Evolutionary conservation across 2,329 filamentous ascomycete species (phyloP).

Genomic region (Colletotrichum lindemuthianum): DNA sequence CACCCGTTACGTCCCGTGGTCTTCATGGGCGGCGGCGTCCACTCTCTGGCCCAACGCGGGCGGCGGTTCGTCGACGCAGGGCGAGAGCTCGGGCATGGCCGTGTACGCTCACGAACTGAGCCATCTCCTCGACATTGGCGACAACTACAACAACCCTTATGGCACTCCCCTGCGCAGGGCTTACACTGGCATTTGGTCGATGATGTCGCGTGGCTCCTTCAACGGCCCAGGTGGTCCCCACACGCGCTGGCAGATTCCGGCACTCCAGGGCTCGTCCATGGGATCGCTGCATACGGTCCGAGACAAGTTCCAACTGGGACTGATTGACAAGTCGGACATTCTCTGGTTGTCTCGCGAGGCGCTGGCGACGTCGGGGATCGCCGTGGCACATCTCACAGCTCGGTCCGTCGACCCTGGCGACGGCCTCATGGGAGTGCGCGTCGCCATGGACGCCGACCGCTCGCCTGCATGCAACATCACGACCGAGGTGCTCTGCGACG

Average conservation of each 20-base stretch:
- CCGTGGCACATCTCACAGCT: slow-evolving; percentile 56
- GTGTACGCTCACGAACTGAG: slow-evolving; percentile 64
- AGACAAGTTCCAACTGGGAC: slow-evolving; percentile 62
- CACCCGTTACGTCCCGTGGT: slow-evolving; percentile 64
- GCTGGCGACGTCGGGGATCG: slow-evolving; percentile 54
- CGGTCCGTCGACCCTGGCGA: slow-evolving; percentile 54
- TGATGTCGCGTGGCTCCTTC: slow-evolving; percentile 63
- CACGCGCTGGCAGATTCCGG: slow-evolving; percentile 62
- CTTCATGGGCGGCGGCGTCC: slow-evolving; percentile 61
- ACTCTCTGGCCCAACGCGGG: slow-evolving; percentile 65
- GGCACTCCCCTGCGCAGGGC: slow-evolving; percentile 54
- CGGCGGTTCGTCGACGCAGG: slow-evolving; percentile 62
- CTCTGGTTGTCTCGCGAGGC: slow-evolving; percentile 55
- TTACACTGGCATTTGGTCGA: slow-evolving; percentile 63
- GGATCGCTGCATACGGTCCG: slow-evolving; percentile 63
- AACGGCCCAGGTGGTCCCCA: slow-evolving; percentile 64
- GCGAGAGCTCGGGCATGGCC: slow-evolving; percentile 62
- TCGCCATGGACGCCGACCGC: slow-evolving; percentile 56
- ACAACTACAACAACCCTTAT: slow-evolving; percentile 67
- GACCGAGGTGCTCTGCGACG: slow-evolving; percentile 60
- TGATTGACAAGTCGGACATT: slow-evolving; percentile 54
- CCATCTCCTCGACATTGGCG: slow-evolving; percentile 61
- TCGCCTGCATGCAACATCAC: slow-evolving; percentile 54
- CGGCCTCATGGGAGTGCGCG: slow-evolving; percentile 56
- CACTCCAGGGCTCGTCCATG: slow-evolving; percentile 57